These are phyloP conservation scores for Penicillium desertorum DNA, from an alignment of 495 filamentous ascomycete genomes.

Conservation along the genomic window DNA sequence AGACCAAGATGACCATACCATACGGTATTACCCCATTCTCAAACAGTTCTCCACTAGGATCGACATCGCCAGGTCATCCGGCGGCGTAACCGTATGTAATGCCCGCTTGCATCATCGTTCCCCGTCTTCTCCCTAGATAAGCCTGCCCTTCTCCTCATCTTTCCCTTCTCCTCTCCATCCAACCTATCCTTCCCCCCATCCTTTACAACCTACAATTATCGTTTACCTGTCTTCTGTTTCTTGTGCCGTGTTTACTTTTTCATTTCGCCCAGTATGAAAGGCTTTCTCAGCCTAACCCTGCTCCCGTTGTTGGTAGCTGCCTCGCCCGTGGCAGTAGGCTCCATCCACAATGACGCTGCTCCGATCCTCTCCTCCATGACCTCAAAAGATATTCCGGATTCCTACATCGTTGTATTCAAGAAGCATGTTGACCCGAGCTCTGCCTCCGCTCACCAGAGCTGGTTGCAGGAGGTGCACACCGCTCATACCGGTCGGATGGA, in stretches of 20 bases:
- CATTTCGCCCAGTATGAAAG: constrained; percentile 68
- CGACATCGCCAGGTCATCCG: constrained; percentile 36
- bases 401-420: constrained; percentile 99
- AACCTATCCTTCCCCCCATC: constrained; percentile 24
- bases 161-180: constrained; percentile 25
- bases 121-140: constrained; percentile 37
- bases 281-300: constrained; percentile 60
- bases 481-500: constrained; percentile 64
- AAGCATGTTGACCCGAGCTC: constrained; percentile 72
- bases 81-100: constrained; percentile 31
- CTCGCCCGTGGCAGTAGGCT: constrained; percentile 72
- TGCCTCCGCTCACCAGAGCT: constrained; percentile 77
- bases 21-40: constrained; percentile 10
- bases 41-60: constrained; percentile 20
- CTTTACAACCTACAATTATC: constrained; percentile 23
- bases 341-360: constrained; percentile 82
- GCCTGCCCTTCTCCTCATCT: constrained; percentile 45
- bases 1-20: constrained; percentile 3
- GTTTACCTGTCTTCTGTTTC: constrained; percentile 23
- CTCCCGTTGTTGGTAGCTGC: constrained; percentile 68
- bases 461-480: constrained; percentile 77
- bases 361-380: constrained; percentile 81
- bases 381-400: constrained; percentile 77
- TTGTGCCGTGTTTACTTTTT: constrained; percentile 32
- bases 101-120: constrained; percentile 45